These are phyloP conservation scores for Isatis tinctoria DNA, from an alignment of 345 rosid genomes.

Conservation along the genomic window DNA sequence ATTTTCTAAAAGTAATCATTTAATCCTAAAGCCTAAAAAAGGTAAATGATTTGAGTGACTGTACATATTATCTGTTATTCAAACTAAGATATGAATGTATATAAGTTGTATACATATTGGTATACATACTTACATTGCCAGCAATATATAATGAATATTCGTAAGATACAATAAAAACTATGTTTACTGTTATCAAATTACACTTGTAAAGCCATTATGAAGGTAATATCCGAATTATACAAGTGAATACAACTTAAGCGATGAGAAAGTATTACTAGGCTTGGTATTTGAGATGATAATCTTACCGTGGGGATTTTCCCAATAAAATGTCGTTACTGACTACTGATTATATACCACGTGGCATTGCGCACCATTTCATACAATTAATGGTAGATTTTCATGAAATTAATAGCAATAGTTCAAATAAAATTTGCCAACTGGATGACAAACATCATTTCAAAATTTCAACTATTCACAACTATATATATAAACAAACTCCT, in stretches of 20 bases:
- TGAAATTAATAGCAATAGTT: neutral
- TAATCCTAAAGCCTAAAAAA: neutral
- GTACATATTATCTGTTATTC: slow-evolving; percentile 7
- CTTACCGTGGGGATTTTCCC: neutral
- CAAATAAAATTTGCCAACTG: neutral
- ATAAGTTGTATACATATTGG: neutral
- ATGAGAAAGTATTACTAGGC: neutral
- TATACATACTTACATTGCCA: neutral
- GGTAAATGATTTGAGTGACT: neutral
- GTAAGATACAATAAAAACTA: neutral
- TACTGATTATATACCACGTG: neutral
- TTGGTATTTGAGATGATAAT: neutral
- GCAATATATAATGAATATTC: neutral
- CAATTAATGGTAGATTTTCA: neutral
- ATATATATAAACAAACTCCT: slow-evolving; percentile 3
- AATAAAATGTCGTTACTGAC: neutral
- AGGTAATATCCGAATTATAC: neutral
- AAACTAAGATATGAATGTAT: neutral
- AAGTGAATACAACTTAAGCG: neutral
- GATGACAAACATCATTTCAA: neutral
- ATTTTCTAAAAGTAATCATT: neutral
- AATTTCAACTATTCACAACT: neutral
- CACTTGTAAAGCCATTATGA: neutral
- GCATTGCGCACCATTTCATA: neutral
- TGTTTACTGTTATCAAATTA: neutral